These are phyloP conservation scores for Lactarius pseudohatsudake DNA, from an alignment of 768 basidiomycete genomes.

Conservation along the genomic window DNA sequence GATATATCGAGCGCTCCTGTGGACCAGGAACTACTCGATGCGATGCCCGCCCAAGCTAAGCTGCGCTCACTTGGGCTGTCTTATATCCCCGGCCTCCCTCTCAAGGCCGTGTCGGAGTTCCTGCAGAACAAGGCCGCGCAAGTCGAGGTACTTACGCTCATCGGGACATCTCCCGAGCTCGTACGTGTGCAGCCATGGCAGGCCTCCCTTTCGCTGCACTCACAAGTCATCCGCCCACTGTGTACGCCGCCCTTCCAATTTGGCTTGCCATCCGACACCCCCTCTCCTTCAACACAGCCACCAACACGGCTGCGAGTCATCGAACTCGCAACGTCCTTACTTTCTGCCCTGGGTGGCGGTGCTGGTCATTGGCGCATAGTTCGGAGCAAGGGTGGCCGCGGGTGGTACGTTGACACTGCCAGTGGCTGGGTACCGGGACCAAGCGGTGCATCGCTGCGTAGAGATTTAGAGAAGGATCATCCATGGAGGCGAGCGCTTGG, in stretches of 20 bases:
- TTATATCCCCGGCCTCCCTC: conserved; percentile 69
- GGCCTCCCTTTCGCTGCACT: conserved; percentile 74
- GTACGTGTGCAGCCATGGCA: conserved; percentile 52
- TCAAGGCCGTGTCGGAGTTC: conserved; percentile 68
- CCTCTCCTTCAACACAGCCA: conserved; percentile 39
- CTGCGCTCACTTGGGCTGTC: conserved; percentile 90
- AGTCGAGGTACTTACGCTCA: conserved; percentile 84
- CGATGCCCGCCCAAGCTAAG: conserved; percentile 62
- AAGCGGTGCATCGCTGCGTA: conserved; percentile 42
- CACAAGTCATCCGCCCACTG: conserved; percentile 73
- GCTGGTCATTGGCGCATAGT: conserved; percentile 86
- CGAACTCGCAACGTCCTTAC: conserved; percentile 72
- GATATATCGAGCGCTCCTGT: conserved; percentile 86
- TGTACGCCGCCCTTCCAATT: conserved; percentile 78
- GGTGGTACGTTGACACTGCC: conserved; percentile 92
- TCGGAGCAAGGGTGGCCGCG: conserved; percentile 88
- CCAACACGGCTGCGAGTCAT: conserved; percentile 82
- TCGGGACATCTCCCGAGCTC: conserved; percentile 61
- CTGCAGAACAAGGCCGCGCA: conserved; percentile 63
- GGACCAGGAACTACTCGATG: conserved; percentile 46
- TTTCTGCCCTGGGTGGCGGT: conserved; percentile 72
- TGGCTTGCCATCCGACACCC: conserved; percentile 41
- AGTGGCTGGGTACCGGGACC: conserved; percentile 70
- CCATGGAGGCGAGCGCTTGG: conserved; percentile 71
- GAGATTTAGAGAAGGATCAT: conserved; percentile 45